A percentile compares a stretch with the other conserved stretches of the same genome.
Conservation (phyloP, 176 grass and related monocot species). For the Avena sativa region DNA sequence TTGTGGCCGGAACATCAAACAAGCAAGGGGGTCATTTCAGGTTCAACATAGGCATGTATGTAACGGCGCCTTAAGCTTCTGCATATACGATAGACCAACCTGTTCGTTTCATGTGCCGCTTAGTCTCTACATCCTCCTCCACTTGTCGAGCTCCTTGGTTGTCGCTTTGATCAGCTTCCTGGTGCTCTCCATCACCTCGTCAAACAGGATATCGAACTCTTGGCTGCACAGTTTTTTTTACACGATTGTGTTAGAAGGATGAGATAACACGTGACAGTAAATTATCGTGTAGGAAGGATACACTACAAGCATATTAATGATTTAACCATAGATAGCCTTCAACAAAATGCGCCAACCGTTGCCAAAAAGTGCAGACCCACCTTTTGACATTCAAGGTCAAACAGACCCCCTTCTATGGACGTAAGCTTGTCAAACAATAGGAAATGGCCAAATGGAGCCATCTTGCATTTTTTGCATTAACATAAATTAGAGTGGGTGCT, state of each 20-base stretch:
- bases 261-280: neutral
- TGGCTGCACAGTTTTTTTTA: conserved; percentile 54
- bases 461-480: conserved; percentile 1
- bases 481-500: conserved; percentile 37
- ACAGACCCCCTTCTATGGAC: no score
- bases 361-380: neutral
- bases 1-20: conserved; percentile 25
- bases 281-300: neutral
- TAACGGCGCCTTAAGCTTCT: neutral
- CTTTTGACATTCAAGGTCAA: no score
- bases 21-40: conserved; percentile 6
- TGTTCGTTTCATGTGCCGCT: neutral
- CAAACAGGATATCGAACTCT: conserved; percentile 65
- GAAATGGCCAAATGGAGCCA: no score
- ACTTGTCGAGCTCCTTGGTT: conserved; percentile 85
- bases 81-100: neutral
- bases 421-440: no score
- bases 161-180: conserved; percentile 79
- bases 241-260: neutral
- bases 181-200: conserved; percentile 84
- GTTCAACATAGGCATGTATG: conserved; percentile 4
- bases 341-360: neutral
- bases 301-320: neutral
- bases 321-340: neutral
- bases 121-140: conserved; percentile 69